Conservation (phyloP, 2,329 filamentous ascomycete species). For the Fusarium sp. region DNA sequence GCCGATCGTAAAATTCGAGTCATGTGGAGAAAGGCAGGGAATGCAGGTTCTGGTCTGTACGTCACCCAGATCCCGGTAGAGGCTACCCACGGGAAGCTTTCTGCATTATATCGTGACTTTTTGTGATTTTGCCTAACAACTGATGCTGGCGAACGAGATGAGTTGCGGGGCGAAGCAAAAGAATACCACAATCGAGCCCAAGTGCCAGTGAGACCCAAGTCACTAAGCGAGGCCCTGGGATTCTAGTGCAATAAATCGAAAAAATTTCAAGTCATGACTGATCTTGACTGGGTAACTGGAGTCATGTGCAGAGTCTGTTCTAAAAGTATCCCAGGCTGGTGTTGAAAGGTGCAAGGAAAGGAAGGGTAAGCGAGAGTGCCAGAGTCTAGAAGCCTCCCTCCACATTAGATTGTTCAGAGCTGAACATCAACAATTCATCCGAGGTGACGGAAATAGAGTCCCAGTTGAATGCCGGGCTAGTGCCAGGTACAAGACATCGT, state of each 20-base stretch:
- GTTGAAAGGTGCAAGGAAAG: constrained; percentile 3
- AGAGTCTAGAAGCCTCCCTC: constrained; percentile 24
- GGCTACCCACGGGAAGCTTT: constrained; percentile 32
- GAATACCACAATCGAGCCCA: constrained; percentile 3
- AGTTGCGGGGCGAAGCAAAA: constrained; percentile 14
- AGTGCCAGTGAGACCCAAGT: constrained; percentile 4
- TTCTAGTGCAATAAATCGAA: constrained; percentile 9
- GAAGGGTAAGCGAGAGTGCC: constrained; percentile 6
- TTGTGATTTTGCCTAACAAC: constrained; percentile 23
- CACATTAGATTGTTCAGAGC: background rate
- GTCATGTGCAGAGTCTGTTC: constrained; percentile 35
- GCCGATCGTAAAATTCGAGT: background rate
- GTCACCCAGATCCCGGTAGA: constrained; percentile 32
- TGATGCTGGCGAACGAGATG: background rate
- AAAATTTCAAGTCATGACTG: constrained; percentile 36
- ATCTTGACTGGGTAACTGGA: constrained; percentile 27
- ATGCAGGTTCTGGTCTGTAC: constrained; percentile 29
- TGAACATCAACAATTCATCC: constrained; percentile 14
- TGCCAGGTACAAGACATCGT: background rate
- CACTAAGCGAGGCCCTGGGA: background rate
- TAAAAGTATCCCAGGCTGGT: background rate
- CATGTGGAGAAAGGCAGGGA: constrained; percentile 26
- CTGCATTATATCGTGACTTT: constrained; percentile 40
- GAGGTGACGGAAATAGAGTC: constrained; percentile 39
- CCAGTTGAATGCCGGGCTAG: background rate